Percentiles rank a stretch among this genome's conserved stretches.
These are phyloP conservation scores for Exsudoporus frostii DNA, from an alignment of 768 basidiomycete species.

Conservation along the genomic window DNA sequence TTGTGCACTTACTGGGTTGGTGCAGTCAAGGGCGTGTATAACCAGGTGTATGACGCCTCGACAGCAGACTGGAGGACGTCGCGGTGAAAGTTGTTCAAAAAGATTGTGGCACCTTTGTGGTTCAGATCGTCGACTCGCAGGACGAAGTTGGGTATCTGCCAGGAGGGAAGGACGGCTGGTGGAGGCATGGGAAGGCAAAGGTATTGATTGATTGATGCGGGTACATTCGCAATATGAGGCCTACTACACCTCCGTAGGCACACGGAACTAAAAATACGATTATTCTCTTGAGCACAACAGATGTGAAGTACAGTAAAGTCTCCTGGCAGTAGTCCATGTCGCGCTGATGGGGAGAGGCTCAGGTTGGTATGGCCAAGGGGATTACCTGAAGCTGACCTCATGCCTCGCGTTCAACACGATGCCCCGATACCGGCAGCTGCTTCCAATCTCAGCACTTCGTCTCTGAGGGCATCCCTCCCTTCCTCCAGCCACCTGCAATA, in stretches of 20 bases:
- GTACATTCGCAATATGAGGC: neutral
- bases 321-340: neutral
- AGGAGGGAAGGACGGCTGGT: constrained; percentile 29
- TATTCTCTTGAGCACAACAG: constrained; percentile 1
- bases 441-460: constrained; percentile 69
- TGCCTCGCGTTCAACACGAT: constrained; percentile 6
- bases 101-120: constrained; percentile 56
- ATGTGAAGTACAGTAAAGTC: neutral
- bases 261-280: constrained; percentile 6
- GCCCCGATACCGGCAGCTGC: constrained; percentile 54
- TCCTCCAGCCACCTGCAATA: constrained; percentile 87
- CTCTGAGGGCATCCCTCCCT: constrained; percentile 63
- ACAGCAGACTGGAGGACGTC: constrained; percentile 37
- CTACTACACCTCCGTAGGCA: neutral
- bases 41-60: constrained; percentile 36
- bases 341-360: neutral
- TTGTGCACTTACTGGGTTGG: constrained; percentile 44
- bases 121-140: constrained; percentile 56
- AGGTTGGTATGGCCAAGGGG: neutral
- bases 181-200: constrained; percentile 21
- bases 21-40: constrained; percentile 44
- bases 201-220: neutral
- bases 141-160: constrained; percentile 55
- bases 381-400: constrained; percentile 13
- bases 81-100: constrained; percentile 49